These are phyloP conservation scores for Actinomucor elegans DNA, from an alignment of 371 early-diverging fungal genomes.

Conservation along the genomic window DNA sequence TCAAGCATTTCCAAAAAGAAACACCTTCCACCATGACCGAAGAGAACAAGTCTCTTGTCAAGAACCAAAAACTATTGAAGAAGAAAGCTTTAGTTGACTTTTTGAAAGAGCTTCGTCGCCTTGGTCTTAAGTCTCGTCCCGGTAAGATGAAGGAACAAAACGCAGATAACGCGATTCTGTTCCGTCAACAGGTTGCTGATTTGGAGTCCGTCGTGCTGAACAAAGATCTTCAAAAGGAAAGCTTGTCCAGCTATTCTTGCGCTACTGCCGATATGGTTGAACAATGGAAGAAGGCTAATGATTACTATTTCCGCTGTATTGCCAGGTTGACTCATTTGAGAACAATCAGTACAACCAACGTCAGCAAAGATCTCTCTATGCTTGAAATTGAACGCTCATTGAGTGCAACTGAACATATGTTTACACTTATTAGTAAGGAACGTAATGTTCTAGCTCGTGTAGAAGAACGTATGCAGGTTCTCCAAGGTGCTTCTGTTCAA, in stretches of 20 bases:
- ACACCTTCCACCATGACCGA: slow-evolving; percentile 65
- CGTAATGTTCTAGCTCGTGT: slow-evolving; percentile 45
- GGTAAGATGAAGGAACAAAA: slow-evolving; percentile 45
- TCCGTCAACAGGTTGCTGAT: slow-evolving; percentile 35
- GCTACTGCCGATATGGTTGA: slow-evolving; percentile 30
- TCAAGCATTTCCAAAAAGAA: slow-evolving; percentile 65
- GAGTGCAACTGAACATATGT: slow-evolving; percentile 73
- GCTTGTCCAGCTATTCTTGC: slow-evolving; percentile 21
- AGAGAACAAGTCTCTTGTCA: slow-evolving; percentile 65
- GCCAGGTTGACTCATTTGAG: slow-evolving; percentile 71
- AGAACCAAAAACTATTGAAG: slow-evolving; percentile 78
- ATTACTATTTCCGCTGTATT: slow-evolving; percentile 72
- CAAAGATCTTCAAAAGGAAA: slow-evolving; percentile 29
- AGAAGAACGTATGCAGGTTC: slow-evolving; percentile 28
- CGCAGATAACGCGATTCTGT: slow-evolving; percentile 34
- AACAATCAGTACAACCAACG: slow-evolving; percentile 51
- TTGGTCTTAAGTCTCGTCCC: slow-evolving; percentile 77
- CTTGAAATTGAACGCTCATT: slow-evolving; percentile 71
- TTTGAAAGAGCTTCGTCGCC: slow-evolving; percentile 73
- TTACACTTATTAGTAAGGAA: slow-evolving; percentile 63
- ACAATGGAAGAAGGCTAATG: slow-evolving; percentile 66
- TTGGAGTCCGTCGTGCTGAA: slow-evolving; percentile 27
- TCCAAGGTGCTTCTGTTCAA: slow-evolving; percentile 41
- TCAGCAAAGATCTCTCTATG: slow-evolving; percentile 69
- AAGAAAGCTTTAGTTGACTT: slow-evolving; percentile 89